Base-by-base conservation (phyloP, 495 filamentous ascomycete species). In the Chaetomidium leptoderma region DNA sequence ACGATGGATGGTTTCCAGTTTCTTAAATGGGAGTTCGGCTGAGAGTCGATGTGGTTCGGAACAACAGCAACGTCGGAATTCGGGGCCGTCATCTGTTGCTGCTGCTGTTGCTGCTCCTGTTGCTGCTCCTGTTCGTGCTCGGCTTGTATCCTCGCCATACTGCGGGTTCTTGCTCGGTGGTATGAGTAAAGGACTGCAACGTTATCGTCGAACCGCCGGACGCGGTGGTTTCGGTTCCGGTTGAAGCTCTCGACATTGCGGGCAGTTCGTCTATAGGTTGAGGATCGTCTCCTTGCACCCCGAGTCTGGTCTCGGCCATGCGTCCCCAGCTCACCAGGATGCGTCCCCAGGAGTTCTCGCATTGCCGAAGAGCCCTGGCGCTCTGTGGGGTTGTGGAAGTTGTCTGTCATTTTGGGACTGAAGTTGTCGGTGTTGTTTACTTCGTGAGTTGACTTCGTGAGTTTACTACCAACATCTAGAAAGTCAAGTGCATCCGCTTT, bases 1-100 rank as follows among this genome's bases (percentile, higher is more conserved):
- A 43, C 50, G 19, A 66, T 58, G 21, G 60, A 63, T 0, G 69
- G 69, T 24, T 45, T 42, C 69, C 69, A 70, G n/a, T n/a, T 48
- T 29, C 30, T 48, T 39, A 17, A 29, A 35, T 2, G 6, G 29
- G 6, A 8, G n/a, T 11, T 23, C 26, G 11, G 17, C 6, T 44
- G 30, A 26, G 19, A 11, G 29, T 17, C 21, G 26, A 10, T 10
- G 29, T n/a, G 24, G 6, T 2, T 24, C 21, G 46, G 53, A 9
- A 29, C 3, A 19, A 3, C 26, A 27, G 2, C 4, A 13, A n/a
- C 26, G 9, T 40, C 35, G 11, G 45, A 3, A 3, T 23, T 17
- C n/a, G 40, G 51, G 23, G 4, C 2, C 7, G 32, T 43, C 5
- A 14, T 51, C 17, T 50, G 26, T 11, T 59, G 9, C n/a, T 54